Evolutionary conservation across 108 stramenopile species (phyloP), one percentile per base, ranked within the genome.

Genomic region (Nitzschia putrida): DNA sequence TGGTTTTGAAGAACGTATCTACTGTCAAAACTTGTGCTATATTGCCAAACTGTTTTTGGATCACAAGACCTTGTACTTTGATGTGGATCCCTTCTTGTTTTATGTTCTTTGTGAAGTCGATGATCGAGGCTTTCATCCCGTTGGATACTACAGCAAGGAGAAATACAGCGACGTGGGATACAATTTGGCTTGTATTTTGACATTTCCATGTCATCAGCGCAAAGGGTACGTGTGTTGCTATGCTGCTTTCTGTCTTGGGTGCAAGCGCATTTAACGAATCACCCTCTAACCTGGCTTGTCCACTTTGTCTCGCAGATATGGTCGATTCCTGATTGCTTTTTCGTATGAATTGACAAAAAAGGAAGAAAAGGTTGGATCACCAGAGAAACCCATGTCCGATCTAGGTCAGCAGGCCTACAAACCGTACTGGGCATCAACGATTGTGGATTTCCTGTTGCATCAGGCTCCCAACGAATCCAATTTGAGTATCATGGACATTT

Each of bases 51-150:
- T 98, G n/a, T 99, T 99, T 71, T 71, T 99, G 69, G 99, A 99
- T 85, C 99, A 99, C 88, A 99, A 99, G 81, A 99, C 98, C 40
- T 85, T 99, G 57, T 99, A 97, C 78, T 99, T 96, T 77, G 97
- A 98, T 69, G 99, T 98, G 16, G 97, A 98, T 80, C 96, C 97
- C 10, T 99, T 99, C 71, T 75, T 95, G 37, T 99, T 99, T 75
- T 99, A 98, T 83, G 93, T 98, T 39, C 84, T 99, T 43, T 96
- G 96, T 61, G 97, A 98, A 77, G 93, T 93, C 8, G 96, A 97
- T 69, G 89, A 88, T 25, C 71, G 85, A 45, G 88, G 98, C 52
- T 84, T 87, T 69, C 95, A 96, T 76, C 87, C 98, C 23, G 97
- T 99, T 8, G 99, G 99, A 56, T 99, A 99, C 73, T 99, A 88